A percentile compares a stretch with the other conserved stretches of the same genome.
Evolutionary conservation across 108 stramenopile species (phyloP).

Genomic region (Schizochytrium sp.): DNA sequence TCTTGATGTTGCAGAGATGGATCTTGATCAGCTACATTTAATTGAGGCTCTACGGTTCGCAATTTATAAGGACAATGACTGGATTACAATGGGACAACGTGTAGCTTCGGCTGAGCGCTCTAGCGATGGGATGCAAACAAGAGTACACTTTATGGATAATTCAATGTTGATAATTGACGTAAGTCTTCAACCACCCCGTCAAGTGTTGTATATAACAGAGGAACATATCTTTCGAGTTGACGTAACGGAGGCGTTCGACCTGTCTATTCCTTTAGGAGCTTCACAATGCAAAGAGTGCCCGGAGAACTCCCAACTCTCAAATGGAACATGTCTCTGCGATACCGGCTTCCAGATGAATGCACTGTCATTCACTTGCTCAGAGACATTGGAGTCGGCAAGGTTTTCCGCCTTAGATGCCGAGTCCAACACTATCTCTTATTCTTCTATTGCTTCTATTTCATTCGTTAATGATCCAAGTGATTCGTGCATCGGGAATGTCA

Average conservation of each 20-base stretch:
- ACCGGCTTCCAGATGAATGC: not conserved
- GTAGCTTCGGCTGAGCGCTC: slow-evolving; percentile 5
- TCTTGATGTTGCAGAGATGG: slow-evolving; percentile 17
- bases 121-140: slow-evolving; percentile 27
- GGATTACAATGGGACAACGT: not conserved
- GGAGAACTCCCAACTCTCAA: not conserved
- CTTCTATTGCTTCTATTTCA: too few relatives aligned
- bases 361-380: not conserved
- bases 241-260: not conserved
- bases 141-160: not conserved
- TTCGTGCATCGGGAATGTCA: too few relatives aligned
- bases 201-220: not conserved
- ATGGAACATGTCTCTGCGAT: slow-evolving; percentile 19
- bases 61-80: not conserved
- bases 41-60: slow-evolving; percentile 22
- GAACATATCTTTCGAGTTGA: not conserved
- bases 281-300: slow-evolving; percentile 18
- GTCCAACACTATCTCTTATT: too few relatives aligned
- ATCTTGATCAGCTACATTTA: not conserved
- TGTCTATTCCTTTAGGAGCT: not conserved
- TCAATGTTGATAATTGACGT: slow-evolving; percentile 1
- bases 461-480: too few relatives aligned
- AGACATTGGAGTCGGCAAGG: not conserved
- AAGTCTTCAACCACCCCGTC: not conserved
- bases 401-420: too few relatives aligned